Evolutionary conservation across 768 basidiomycete genomes (phyloP), one percentile per base, ranked within the genome.

Genomic region (Asterophora lycoperdoides): DNA sequence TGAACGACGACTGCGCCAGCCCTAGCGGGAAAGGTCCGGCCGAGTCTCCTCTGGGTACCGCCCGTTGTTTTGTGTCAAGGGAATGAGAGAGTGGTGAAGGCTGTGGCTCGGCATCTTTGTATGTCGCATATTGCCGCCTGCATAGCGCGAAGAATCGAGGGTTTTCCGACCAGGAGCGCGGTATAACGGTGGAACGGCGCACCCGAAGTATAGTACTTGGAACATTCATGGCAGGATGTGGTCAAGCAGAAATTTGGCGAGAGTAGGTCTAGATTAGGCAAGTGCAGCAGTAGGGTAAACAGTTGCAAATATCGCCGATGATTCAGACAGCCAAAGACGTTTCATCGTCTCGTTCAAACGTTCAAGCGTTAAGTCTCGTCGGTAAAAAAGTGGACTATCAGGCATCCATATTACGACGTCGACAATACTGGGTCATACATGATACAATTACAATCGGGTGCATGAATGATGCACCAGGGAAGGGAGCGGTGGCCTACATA

Each of bases 1-100:
- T 73, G 32, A 78, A 61, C 3, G 83, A 68, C 5, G 76, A 72
- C 43, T 79, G 82, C 8, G 80, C 74, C 44, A 88, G 68, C 1
- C 88, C 87, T 1, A 91, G 73, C 51, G 81, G 81, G 56, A 92
- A 92, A 18, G 90, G 89, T 2, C 90, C 90, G 42, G 84, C 82
- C 23, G 76, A 72, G 52, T 86, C 86, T 50, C 79, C 75, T 55
- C 72, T 71, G 42, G 67, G 63, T 18, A 67, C 60, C 19, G 66
- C 46, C 28, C 70, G 66, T 48, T 75, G 78, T 59, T 71, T 80
- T 52, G 79, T 78, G 63, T 86, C 80, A 45, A 88, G 73, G 8
- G 84, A 74, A 53, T 82, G 79, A 20, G 81, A 79, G 43, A 91
- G 77, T 11, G 80, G 61, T 28, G 79, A 73, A 19, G 82, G 75